Conservation (phyloP, 192 early-diverging fungal genomes). For the Irineochytrium annulatum region DNA sequence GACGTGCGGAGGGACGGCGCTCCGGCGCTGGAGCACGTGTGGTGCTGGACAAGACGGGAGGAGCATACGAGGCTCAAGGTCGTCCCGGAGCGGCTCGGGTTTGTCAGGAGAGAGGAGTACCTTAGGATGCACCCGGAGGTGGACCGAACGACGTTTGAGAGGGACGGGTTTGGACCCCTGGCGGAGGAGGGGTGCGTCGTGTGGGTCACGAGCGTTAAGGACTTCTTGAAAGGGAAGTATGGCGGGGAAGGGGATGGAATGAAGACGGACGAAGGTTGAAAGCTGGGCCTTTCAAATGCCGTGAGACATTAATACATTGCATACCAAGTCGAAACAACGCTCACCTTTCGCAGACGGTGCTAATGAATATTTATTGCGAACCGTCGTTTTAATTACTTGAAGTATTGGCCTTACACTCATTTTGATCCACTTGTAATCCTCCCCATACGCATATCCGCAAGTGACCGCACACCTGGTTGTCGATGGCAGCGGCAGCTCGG, state of each 20-base stretch:
- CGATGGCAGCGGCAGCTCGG: no score
- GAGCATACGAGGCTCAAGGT: conserved; percentile 18
- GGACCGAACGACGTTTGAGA: conserved; percentile 29
- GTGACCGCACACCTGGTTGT: no score
- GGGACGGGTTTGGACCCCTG: conserved; percentile 32
- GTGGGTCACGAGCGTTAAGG: conserved; percentile 25
- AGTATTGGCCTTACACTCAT: no score
- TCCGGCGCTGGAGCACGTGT: conserved; percentile 27
- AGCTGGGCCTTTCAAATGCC: no score
- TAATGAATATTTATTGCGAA: no score
- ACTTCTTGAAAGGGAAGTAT: conserved; percentile 18
- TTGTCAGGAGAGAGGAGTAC: conserved; percentile 38
- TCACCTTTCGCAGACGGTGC: no score
- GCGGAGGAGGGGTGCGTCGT: conserved; percentile 27
- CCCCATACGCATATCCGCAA: no score
- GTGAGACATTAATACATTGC: no score
- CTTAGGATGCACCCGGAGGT: conserved; percentile 27
- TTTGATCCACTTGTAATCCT: no score
- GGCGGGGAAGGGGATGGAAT: neutral
- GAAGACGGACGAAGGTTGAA: no score
- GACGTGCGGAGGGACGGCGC: conserved; percentile 23
- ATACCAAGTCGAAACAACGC: no score
- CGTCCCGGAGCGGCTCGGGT: conserved; percentile 36
- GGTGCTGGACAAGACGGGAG: conserved; percentile 35
- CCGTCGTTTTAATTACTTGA: no score